A percentile compares a stretch with the other conserved stretches of the same genome.
Conservation (phyloP, 768 basidiomycete genomes). For the Pleurotus salmoneostramineus region DNA sequence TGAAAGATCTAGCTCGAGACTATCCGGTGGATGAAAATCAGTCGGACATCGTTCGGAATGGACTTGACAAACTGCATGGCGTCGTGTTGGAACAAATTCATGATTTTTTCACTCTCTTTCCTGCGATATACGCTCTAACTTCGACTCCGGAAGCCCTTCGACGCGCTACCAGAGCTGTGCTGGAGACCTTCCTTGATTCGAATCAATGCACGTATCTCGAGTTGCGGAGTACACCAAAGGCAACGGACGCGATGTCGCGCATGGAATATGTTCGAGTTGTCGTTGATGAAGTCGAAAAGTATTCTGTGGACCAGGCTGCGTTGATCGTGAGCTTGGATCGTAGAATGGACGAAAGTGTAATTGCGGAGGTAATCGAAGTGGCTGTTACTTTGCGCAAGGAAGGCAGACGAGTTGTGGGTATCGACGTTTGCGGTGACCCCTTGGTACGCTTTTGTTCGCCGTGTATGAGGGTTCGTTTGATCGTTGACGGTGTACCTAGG, state of each 20-base stretch:
- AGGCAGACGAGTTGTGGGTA: slow-evolving; percentile 65
- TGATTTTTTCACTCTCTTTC: slow-evolving; percentile 75
- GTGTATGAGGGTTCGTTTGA: not conserved
- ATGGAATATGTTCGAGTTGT: slow-evolving; percentile 62
- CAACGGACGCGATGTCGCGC: slow-evolving; percentile 53
- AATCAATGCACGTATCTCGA: slow-evolving; percentile 71
- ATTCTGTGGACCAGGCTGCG: slow-evolving; percentile 43
- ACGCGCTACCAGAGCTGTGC: slow-evolving; percentile 59
- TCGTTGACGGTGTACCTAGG: slow-evolving; percentile 17
- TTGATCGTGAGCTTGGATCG: slow-evolving; percentile 78
- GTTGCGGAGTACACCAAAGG: slow-evolving; percentile 76
- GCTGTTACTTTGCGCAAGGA: slow-evolving; percentile 50
- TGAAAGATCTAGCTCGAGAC: slow-evolving; percentile 58
- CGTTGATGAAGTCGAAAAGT: slow-evolving; percentile 60
- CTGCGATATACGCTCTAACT: slow-evolving; percentile 76
- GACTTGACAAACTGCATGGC: slow-evolving; percentile 36
- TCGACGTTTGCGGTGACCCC: slow-evolving; percentile 83
- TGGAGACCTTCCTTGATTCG: slow-evolving; percentile 54
- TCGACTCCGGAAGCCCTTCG: slow-evolving; percentile 52
- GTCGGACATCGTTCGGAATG: slow-evolving; percentile 23
- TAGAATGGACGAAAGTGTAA: slow-evolving; percentile 48
- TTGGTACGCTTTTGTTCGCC: slow-evolving; percentile 19
- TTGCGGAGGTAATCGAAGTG: slow-evolving; percentile 53
- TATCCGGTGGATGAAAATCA: slow-evolving; percentile 11
- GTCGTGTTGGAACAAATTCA: slow-evolving; percentile 46